Evolutionary conservation across 169 alveolate species (phyloP).

Genomic region (Theileria equi): DNA sequence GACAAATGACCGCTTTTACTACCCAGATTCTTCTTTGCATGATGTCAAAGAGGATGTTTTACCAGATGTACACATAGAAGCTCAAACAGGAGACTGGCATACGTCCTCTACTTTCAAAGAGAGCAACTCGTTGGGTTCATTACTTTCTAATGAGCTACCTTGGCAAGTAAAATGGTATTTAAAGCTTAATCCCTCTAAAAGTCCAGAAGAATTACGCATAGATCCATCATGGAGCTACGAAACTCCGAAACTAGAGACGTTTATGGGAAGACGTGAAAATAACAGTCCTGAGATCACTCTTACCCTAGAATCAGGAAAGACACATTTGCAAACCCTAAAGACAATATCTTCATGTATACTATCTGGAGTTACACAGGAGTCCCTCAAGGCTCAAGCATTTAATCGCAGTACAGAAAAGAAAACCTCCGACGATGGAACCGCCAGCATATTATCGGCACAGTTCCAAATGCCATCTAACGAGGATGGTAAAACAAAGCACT

Average conservation of each 20-base stretch:
- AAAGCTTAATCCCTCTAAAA: slow-evolving; percentile 48
- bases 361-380: slow-evolving; percentile 49
- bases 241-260: slow-evolving; percentile 28
- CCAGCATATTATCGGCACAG: slow-evolving; percentile 29
- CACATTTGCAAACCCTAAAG: slow-evolving; percentile 32
- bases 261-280: slow-evolving; percentile 3
- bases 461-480: slow-evolving; percentile 39
- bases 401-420: slow-evolving; percentile 5
- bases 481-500: slow-evolving; percentile 37
- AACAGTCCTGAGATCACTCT: neutral
- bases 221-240: slow-evolving; percentile 60
- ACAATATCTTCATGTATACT: slow-evolving; percentile 32
- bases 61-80: neutral
- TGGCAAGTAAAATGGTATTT: slow-evolving; percentile 65
- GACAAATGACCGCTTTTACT: slow-evolving; percentile 20
- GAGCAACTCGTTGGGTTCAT: slow-evolving; percentile 15
- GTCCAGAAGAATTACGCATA: slow-evolving; percentile 44
- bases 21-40: slow-evolving; percentile 16
- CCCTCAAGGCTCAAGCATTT: slow-evolving; percentile 34
- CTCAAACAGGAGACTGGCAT: slow-evolving; percentile 32
- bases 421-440: slow-evolving; percentile 15
- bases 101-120: slow-evolving; percentile 2
- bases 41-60: slow-evolving; percentile 1
- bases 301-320: slow-evolving; percentile 6
- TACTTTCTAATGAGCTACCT: slow-evolving; percentile 24